Base-by-base conservation (phyloP, 2,329 filamentous ascomycete genomes). In the Hypoxylon sp. region DNA sequence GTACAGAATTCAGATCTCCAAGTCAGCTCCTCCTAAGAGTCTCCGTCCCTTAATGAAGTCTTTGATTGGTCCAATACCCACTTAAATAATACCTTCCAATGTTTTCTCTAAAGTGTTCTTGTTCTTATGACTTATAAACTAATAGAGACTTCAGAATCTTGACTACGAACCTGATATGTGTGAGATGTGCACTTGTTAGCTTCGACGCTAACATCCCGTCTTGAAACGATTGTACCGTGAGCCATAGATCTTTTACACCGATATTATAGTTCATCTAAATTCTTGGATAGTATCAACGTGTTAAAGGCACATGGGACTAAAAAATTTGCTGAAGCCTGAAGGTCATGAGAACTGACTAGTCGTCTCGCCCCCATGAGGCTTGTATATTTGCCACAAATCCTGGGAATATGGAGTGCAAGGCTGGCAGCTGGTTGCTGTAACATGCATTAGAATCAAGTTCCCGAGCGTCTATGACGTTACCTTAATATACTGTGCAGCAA, bases 381-480 rank as follows among this genome's bases (percentile, higher is more conserved):
- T 55, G 17, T 46, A 17, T 31, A 9, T 52, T 51, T 39, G 14
- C 39, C 44, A 17, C 67, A 64, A 70, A 65, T 56, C 56, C 55
- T 13, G 47, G 10, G n/a, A 52, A 31, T 19, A 44, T 48, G 19
- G 19, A 31, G 42, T 19, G 26, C 53, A 57, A 59, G 61, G 67
- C 64, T 70, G 42, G 50, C 10, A 33, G 35, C 42, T 54, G 54
- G 17, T 31, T 52, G 39, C 33, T 35, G 39, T 22, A 47, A 22
- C 8, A 44, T 55, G 17, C 48, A 26, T 19, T 48, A 46, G 35
- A 53, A 62, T n/a, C 31, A 63, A 55, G 65, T 53, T 50, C 61
- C 52, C 44, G 33, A 56, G n/a, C 33, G 53, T 51, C 61, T 24
- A 68, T 65, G 68, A 70, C 67, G 63, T 64, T 66, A 46, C n/a